Evolutionary conservation across 768 basidiomycete genomes (phyloP), one percentile per base, ranked within the genome.

Genomic region (Udeniomyces megalosporus): DNA sequence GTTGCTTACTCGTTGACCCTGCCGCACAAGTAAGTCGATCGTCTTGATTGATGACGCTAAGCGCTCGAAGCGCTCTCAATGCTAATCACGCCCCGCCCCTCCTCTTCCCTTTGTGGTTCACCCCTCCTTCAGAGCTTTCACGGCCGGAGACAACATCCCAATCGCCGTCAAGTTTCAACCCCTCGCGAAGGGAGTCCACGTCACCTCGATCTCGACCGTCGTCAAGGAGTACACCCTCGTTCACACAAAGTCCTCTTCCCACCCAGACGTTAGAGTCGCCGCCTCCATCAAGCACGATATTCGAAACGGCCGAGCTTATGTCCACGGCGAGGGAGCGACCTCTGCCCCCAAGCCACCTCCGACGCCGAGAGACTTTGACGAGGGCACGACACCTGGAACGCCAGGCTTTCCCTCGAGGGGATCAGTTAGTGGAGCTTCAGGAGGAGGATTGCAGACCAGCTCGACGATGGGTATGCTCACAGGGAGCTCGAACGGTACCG

Each of bases 101-200:
- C 8, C 38, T 17, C 38, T 38, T 32, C 24, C 20, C n/a, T n/a
- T n/a, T n/a, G n/a, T n/a, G n/a, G n/a, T n/a, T n/a, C n/a, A n/a
- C n/a, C n/a, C n/a, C n/a, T 42, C 45, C 17, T 31, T 12, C 54
- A 63, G 62, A 64, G 93, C 92, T 0, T 96, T 86, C 83, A 88
- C 90, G 0, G 86, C 84, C 0, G 92, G 91, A 6, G 91, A 96
- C 73, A 79, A 78, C 11, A 75, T 95, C 60, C 84, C 85, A 0
- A 84, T 88, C 0, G 75, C 84, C 14, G 80, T 89, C 73, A 95
- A 93, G 71, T 87, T 95, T 71, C 82, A 82, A 35, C 91, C 93
- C 0, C 75, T 95, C 24, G 76, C 78, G 44, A 96, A 97, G 73
- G 93, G 93, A 8, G 83, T 85, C 5, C 76, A 78, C 50, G 83